phyloP scores from a whole-genome alignment of 2,329 filamentous ascomycete species.

The Fusarium zealandicum region DNA sequence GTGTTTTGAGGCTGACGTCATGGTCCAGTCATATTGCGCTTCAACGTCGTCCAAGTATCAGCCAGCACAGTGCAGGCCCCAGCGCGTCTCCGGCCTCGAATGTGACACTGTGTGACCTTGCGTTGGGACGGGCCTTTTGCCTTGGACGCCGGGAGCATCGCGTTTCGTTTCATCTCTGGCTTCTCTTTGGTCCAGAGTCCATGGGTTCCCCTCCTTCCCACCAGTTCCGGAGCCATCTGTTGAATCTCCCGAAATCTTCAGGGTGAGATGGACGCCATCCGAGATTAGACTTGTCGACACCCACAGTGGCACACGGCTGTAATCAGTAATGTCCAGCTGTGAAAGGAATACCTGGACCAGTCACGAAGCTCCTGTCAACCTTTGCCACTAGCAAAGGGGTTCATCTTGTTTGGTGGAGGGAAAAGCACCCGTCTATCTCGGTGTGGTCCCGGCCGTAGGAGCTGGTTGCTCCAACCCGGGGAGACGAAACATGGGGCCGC shows the following conservation, averaged over 20 bases:
- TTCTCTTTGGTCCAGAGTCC: conserved; percentile 9
- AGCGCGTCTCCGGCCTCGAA: conserved; percentile 7
- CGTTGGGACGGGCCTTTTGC: conserved; percentile 9
- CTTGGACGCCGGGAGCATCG: conserved; percentile 3
- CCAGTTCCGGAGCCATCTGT: conserved; percentile 16
- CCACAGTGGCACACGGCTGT: no score
- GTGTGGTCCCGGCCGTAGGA: neutral
- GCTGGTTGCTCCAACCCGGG: neutral
- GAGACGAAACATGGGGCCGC: conserved; percentile 10
- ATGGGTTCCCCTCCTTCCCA: conserved; percentile 1
- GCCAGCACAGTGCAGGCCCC: conserved; percentile 33
- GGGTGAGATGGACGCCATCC: conserved; percentile 10
- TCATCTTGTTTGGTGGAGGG: conserved; percentile 5
- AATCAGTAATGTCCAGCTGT: neutral
- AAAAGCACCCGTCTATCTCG: conserved; percentile 5
- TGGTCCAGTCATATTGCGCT: conserved; percentile 37
- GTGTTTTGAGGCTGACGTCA: conserved; percentile 36
- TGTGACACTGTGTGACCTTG: conserved; percentile 32
- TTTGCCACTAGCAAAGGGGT: conserved; percentile 13
- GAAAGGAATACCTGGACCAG: conserved; percentile 13
- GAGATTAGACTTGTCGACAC: neutral
- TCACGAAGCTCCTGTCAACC: conserved; percentile 11
- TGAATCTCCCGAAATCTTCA: conserved; percentile 21
- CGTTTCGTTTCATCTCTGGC: conserved; percentile 13
- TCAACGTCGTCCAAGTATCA: conserved; percentile 22